Percentiles rank a stretch among this genome's conserved stretches.
phyloP scores from a whole-genome alignment of 495 filamentous ascomycete species.

The Podospora anserina region DNA sequence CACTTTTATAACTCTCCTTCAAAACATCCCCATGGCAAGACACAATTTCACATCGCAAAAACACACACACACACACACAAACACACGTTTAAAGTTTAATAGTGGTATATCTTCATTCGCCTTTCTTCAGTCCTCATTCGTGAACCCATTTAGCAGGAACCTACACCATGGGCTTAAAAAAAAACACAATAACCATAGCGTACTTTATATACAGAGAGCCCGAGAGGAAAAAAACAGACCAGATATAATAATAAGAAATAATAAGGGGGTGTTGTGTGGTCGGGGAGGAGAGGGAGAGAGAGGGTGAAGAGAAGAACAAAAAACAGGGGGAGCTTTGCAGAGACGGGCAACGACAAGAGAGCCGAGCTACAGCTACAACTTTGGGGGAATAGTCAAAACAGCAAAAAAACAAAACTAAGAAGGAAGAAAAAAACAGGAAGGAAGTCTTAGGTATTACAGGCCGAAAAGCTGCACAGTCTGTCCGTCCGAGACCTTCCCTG shows the following conservation, averaged over 20 bases:
- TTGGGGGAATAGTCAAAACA: constrained; percentile 20
- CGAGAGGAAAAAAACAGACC: constrained; percentile 14
- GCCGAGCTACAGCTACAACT: constrained; percentile 1
- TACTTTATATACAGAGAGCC: constrained; percentile 30
- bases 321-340: too few relatives aligned
- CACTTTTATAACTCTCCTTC: background rate
- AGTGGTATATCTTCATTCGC: constrained; percentile 30
- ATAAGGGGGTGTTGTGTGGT: background rate
- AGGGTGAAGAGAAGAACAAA: background rate
- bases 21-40: background rate
- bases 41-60: background rate
- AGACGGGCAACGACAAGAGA: constrained; percentile 1
- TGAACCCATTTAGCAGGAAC: constrained; percentile 29
- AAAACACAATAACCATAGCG: constrained; percentile 11
- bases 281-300: background rate
- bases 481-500: constrained; percentile 27
- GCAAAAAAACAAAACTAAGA: constrained; percentile 22
- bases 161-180: constrained; percentile 8
- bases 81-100: constrained; percentile 9
- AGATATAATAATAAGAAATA: background rate
- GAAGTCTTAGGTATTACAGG: constrained; percentile 48
- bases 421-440: constrained; percentile 26
- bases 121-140: constrained; percentile 30
- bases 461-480: constrained; percentile 39
- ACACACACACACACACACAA: background rate